Percentiles rank a stretch among this genome's conserved stretches.
Conservation (phyloP, 176 grass and related monocot species). For the Aegilops bicornis region DNA sequence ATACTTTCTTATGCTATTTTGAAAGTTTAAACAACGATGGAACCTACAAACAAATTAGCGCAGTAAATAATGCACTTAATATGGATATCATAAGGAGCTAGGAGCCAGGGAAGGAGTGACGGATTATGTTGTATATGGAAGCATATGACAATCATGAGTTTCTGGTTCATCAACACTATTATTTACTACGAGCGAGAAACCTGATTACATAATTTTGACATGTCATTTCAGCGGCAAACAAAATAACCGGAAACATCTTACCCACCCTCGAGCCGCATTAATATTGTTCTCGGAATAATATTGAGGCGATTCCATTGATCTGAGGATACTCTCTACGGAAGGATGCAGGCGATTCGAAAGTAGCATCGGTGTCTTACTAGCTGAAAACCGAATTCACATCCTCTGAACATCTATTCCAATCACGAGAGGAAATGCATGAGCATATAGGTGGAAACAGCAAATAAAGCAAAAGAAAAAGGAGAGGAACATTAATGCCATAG, state of each 20-base stretch:
- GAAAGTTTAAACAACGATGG: not conserved
- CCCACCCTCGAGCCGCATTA: constrained; percentile 84
- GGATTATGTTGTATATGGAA: not conserved
- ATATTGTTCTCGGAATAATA: constrained; percentile 93
- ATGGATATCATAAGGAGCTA: not conserved
- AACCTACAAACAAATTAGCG: not conserved
- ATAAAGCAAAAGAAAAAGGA: not conserved
- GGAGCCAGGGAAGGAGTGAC: not conserved
- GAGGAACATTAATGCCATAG: not conserved
- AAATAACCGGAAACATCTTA: constrained; percentile 49
- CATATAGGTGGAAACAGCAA: not conserved
- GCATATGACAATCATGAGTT: not conserved
- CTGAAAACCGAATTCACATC: constrained; percentile 73
- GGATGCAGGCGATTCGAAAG: constrained; percentile 69
- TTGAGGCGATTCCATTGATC: constrained; percentile 98
- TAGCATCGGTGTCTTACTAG: constrained; percentile 78
- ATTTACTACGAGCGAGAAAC: not conserved
- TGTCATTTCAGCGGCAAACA: constrained; percentile 20
- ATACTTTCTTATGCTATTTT: not conserved
- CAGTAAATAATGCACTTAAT: constrained; percentile 4
- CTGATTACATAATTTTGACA: constrained; percentile 2
- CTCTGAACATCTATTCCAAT: constrained; percentile 77
- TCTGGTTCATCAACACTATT: not conserved
- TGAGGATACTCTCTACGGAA: constrained; percentile 53
- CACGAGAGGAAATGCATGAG: constrained; percentile 53